Percentiles rank a stretch among this genome's conserved stretches.
Conservation (phyloP, 495 filamentous ascomycete species). For the Penicillium waksmanii region DNA sequence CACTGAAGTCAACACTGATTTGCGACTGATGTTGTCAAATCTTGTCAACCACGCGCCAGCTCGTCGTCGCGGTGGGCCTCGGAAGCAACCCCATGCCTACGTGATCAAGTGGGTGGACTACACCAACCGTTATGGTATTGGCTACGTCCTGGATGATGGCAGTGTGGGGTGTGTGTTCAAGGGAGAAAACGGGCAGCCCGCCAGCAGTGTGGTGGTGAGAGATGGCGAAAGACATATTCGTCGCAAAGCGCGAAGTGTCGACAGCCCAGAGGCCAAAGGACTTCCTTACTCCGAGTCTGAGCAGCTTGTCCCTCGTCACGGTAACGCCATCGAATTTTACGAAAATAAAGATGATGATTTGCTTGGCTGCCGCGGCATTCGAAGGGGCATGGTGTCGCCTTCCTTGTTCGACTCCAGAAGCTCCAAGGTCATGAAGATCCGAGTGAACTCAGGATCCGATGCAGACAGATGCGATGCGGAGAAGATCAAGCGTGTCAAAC, state of each 20-base stretch:
- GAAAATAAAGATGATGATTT: constrained; percentile 65
- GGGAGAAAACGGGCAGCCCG: constrained; percentile 61
- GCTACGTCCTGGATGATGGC: constrained; percentile 83
- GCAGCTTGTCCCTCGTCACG: constrained; percentile 66
- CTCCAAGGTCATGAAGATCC: constrained; percentile 45
- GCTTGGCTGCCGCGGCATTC: constrained; percentile 57
- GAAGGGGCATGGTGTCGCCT: constrained; percentile 62
- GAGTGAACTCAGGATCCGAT: constrained; percentile 55
- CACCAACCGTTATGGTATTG: constrained; percentile 85
- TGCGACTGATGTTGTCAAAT: constrained; percentile 49
- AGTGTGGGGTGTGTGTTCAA: constrained; percentile 82
- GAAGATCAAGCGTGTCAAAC: constrained; percentile 71
- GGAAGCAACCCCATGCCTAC: constrained; percentile 47
- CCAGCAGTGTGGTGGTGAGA: constrained; percentile 69
- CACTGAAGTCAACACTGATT: constrained; percentile 43
- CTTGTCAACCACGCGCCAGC: constrained; percentile 38
- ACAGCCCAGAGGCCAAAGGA: constrained; percentile 53
- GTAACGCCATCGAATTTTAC: constrained; percentile 74
- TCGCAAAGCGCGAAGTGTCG: constrained; percentile 56
- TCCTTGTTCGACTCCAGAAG: constrained; percentile 55
- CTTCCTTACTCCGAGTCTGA: constrained; percentile 62
- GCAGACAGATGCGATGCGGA: constrained; percentile 62
- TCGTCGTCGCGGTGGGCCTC: constrained; percentile 36
- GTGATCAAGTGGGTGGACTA: constrained; percentile 97
- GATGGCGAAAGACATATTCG: constrained; percentile 58